phyloP scores from a whole-genome alignment of 1,284 basidiomycete species.

The Lentinula novae-zelandiae region DNA sequence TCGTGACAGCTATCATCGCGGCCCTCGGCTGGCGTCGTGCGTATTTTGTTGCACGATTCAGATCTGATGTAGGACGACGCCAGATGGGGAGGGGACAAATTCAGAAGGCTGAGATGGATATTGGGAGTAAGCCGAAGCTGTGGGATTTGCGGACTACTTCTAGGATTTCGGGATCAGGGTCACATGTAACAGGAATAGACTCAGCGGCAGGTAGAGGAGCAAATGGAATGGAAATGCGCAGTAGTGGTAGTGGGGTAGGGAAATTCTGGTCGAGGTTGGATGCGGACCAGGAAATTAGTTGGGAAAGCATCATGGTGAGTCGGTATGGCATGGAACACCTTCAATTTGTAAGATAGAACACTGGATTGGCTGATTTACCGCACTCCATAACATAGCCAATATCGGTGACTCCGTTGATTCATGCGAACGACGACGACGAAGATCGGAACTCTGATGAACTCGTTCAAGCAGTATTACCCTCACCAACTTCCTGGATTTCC shows the following conservation, averaged over 20 bases:
- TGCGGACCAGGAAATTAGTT: background rate
- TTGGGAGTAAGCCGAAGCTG: constrained; percentile 31
- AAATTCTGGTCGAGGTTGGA: background rate
- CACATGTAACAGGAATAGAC: no score
- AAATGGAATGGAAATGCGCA: background rate
- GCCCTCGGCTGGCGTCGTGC: constrained; percentile 41
- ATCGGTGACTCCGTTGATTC: background rate
- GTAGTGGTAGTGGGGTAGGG: background rate
- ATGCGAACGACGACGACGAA: background rate
- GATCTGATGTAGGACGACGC: background rate
- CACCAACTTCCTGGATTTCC: background rate
- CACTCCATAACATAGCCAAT: background rate
- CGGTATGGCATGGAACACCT: background rate
- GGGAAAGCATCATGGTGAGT: background rate
- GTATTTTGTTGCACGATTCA: constrained; percentile 20
- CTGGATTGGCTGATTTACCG: no score
- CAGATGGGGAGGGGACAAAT: background rate
- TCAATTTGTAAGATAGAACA: background rate
- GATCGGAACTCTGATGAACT: background rate
- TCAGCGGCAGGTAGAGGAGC: no score
- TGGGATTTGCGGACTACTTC: constrained; percentile 37
- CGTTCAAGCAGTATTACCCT: background rate
- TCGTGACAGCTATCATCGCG: constrained; percentile 34
- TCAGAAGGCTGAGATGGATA: background rate
- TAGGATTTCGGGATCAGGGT: no score